Base-by-base conservation (phyloP, 2,329 filamentous ascomycete species). In the Aspergillus sp. region DNA sequence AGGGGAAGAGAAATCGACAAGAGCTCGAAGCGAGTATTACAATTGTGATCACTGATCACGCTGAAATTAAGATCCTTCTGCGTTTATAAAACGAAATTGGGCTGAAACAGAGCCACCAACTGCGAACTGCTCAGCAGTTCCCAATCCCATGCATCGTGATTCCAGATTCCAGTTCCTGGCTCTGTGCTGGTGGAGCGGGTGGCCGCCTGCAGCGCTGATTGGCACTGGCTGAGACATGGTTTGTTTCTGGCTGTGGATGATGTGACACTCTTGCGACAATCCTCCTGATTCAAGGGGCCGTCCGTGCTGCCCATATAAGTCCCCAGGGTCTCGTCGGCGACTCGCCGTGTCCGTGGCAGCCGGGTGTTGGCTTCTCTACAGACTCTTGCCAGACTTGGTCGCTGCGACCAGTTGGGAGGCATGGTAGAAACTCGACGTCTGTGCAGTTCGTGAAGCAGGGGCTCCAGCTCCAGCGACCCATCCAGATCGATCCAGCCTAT, bases 151-250 rank as follows among this genome's bases (percentile, higher is more conserved):
- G 50, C 43, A 47, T 53, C 32, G 26, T n/a, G 30, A 45, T 30
- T 56, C 43, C 36, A 57, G 55, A 57, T 55, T 63, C 62, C 61
- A 64, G 60, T 56, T 58, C 50, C 56, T 61, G 56, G 42, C 24
- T 34, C 41, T 45, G 9, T 17, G 30, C 30, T 34, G 41, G 58
- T 62, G 62, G 58, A 61, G 55, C 48, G 36, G n/a, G n/a, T 53
- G 17, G n/a, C 24, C 17, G 41, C 39, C 51, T 30, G 26, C 26
- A 30, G 26, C 26, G 26, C 26, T 61, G 56, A 66, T 68, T 61
- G 59, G 62, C 52, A n/a, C 55, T 48, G 44, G 36, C 68, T 72
- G 70, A 72, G 70, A 72, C 70, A 71, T 65, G 62, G 63, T 59
- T 59, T 66, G 69, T 71, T 71, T 71, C 68, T 67, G 41, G 55